phyloP scores from a whole-genome alignment of 2,329 filamentous ascomycete genomes.

The Cladosporium sp. region DNA sequence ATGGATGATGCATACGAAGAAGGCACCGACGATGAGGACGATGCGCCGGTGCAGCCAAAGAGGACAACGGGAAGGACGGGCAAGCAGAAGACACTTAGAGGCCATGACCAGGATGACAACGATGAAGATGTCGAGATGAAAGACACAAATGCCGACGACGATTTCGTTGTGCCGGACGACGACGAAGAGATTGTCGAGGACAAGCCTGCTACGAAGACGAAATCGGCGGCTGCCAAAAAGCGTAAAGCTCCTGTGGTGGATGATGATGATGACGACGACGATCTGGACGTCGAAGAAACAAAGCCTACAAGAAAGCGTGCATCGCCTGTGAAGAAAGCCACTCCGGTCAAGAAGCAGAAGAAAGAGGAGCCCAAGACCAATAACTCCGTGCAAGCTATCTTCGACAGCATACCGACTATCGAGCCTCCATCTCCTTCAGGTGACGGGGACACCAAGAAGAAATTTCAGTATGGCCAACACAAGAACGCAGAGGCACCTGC shows the following conservation, averaged over 20 bases:
- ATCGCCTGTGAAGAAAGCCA: constrained; percentile 33
- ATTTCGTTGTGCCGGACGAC: constrained; percentile 42
- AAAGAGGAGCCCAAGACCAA: constrained; percentile 69
- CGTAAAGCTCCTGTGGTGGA: constrained; percentile 57
- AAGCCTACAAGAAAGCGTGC: constrained; percentile 46
- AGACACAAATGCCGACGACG: constrained; percentile 40
- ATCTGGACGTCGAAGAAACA: constrained; percentile 39
- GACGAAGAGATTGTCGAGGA: constrained; percentile 37
- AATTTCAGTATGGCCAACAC: constrained; percentile 70
- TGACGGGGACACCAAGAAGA: constrained; percentile 53
- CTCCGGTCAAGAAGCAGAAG: constrained; percentile 51
- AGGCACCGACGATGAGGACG: constrained; percentile 60
- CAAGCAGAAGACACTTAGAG: constrained; percentile 49
- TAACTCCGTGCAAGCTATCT: constrained; percentile 72
- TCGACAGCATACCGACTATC: constrained; percentile 81
- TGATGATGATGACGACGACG: constrained; percentile 53
- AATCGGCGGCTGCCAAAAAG: constrained; percentile 42
- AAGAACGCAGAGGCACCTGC: constrained; percentile 53
- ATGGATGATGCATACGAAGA: constrained; percentile 69
- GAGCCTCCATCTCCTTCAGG: constrained; percentile 75
- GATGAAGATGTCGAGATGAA: constrained; percentile 51
- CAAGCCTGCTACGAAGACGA: constrained; percentile 36
- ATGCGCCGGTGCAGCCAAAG: constrained; percentile 57
- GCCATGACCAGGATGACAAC: constrained; percentile 40
- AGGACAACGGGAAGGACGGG: constrained; percentile 21